These are phyloP conservation scores for Celoporthe dispersa DNA, from an alignment of 2,329 filamentous ascomycete species.

Conservation along the genomic window DNA sequence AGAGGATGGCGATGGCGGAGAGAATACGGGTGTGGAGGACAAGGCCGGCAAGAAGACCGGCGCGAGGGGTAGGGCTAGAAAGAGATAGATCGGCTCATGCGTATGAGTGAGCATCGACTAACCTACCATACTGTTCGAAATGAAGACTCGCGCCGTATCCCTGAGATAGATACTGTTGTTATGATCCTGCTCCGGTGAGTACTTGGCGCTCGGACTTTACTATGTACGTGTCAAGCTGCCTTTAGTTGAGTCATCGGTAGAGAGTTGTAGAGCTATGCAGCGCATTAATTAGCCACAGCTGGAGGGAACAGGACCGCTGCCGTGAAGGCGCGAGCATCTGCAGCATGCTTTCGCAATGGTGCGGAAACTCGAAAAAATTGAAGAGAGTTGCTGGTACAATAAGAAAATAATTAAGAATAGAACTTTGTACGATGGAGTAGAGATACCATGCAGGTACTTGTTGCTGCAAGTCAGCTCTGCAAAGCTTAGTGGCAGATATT, in stretches of 20 bases:
- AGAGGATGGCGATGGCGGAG: conserved; percentile 66
- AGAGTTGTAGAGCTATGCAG: background rate
- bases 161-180: background rate
- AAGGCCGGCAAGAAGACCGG: conserved; percentile 48
- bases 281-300: background rate
- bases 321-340: background rate
- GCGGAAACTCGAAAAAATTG: conserved; percentile 1
- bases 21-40: conserved; percentile 51
- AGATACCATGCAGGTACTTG: conserved; percentile 1
- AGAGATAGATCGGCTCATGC: conserved; percentile 34
- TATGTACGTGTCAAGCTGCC: background rate
- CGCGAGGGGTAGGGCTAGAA: conserved; percentile 47
- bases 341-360: background rate
- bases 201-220: background rate
- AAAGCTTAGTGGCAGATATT: background rate
- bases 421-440: background rate
- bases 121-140: background rate
- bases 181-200: background rate
- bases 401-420: background rate
- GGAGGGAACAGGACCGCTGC: background rate
- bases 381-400: background rate
- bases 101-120: background rate
- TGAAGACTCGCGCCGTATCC: background rate
- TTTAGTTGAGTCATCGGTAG: background rate
- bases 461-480: background rate